These are phyloP conservation scores for Macrolepiota fuliginosa DNA, from an alignment of 768 basidiomycete species.

Conservation along the genomic window DNA sequence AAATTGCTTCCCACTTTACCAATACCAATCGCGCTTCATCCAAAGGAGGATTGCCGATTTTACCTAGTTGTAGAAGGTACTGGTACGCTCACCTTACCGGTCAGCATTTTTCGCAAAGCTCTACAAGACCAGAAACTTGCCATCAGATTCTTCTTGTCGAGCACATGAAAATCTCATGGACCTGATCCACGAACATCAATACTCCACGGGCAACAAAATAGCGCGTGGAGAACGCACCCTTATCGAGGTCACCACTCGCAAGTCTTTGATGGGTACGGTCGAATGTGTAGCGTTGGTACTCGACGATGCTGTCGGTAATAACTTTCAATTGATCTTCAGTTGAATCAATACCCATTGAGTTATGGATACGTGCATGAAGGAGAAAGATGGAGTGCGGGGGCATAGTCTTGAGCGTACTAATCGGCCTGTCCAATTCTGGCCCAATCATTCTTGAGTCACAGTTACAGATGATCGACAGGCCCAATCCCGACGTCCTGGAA, in stretches of 20 bases:
- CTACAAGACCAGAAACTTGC: conserved; percentile 91
- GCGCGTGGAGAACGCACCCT: conserved; percentile 89
- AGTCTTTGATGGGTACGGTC: conserved; percentile 98
- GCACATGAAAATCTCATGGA: conserved; percentile 28
- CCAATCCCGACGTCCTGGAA: conserved; percentile 88
- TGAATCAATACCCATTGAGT: conserved; percentile 95
- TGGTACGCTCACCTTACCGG: conserved; percentile 91
- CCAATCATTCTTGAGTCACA: conserved; percentile 89
- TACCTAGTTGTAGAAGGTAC: conserved; percentile 90
- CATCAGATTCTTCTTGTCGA: conserved; percentile 95
- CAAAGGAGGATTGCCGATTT: conserved; percentile 93
- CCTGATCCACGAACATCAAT: conserved; percentile 86
- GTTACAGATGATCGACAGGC: conserved; percentile 88
- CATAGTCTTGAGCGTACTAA: conserved; percentile 57
- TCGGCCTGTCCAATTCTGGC: conserved; percentile 73
- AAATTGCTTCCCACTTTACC: conserved; percentile 41
- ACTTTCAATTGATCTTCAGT: conserved; percentile 82
- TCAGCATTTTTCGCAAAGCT: conserved; percentile 98
- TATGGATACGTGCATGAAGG: conserved; percentile 93
- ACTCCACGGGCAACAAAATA: conserved; percentile 78
- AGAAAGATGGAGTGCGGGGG: conserved; percentile 82
- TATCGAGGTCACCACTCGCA: conserved; percentile 90
- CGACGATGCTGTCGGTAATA: conserved; percentile 69
- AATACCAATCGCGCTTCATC: conserved; percentile 90
- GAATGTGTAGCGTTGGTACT: conserved; percentile 81